Percentiles rank a stretch among this genome's conserved stretches.
These are phyloP conservation scores for Ilyonectria mors-panacis DNA, from an alignment of 2,329 filamentous ascomycete genomes.

Conservation along the genomic window DNA sequence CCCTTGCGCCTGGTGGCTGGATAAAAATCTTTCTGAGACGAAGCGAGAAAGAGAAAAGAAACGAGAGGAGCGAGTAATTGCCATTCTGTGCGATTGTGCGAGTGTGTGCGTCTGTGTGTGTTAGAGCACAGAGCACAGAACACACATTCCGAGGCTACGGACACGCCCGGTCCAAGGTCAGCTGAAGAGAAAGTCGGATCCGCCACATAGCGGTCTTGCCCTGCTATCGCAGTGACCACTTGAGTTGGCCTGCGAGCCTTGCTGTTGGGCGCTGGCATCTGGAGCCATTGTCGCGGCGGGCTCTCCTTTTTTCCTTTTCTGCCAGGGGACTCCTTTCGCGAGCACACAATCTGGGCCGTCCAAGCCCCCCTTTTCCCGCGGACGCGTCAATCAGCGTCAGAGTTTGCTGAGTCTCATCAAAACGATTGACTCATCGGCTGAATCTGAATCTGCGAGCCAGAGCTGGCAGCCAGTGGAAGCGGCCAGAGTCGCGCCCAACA, in stretches of 20 bases:
- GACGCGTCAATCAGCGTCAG: conserved; percentile 17
- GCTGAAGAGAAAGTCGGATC: conserved; percentile 41
- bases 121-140: conserved; percentile 31
- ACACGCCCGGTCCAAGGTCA: conserved; percentile 38
- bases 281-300: conserved; percentile 32
- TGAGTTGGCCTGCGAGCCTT: conserved; percentile 7
- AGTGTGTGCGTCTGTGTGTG: conserved; percentile 33
- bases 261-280: conserved; percentile 36
- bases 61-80: conserved; percentile 29
- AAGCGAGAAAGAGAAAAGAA: conserved; percentile 36
- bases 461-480: conserved; percentile 28
- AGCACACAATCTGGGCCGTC: conserved; percentile 18
- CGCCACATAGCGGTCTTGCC: conserved; percentile 21
- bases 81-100: conserved; percentile 39
- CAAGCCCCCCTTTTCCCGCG: conserved; percentile 3
- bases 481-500: conserved; percentile 38
- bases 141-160: conserved; percentile 28
- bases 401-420: conserved; percentile 33
- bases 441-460: conserved; percentile 34
- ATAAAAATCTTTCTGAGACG: conserved; percentile 27
- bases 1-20: conserved; percentile 41
- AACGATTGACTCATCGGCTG: conserved; percentile 43
- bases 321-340: conserved; percentile 36
- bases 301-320: conserved; percentile 38
- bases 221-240: conserved; percentile 22